Evolutionary conservation across 306 rosid species (phyloP).

Genomic region (Trifolium dubium): DNA sequence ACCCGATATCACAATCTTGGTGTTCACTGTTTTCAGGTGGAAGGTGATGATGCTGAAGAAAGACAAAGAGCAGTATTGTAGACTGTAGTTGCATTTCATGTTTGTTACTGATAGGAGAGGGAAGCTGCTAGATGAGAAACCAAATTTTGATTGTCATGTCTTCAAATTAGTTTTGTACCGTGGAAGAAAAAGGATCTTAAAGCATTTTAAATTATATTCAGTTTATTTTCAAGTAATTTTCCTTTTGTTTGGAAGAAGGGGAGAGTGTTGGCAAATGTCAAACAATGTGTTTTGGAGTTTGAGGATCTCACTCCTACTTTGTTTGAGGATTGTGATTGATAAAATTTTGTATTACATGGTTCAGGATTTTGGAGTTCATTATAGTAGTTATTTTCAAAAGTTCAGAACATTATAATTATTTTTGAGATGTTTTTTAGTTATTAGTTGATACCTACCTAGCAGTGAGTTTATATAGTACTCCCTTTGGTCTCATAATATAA

Average conservation of each 20-base stretch:
- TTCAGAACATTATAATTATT: background rate
- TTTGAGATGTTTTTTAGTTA: background rate
- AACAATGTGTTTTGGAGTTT: background rate
- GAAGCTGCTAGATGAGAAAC: conserved; percentile 12
- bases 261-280: conserved; percentile 17
- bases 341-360: background rate
- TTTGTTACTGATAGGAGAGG: conserved; percentile 16
- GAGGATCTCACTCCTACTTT: background rate
- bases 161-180: conserved; percentile 18
- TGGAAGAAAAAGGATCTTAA: background rate
- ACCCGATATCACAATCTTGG: conserved; percentile 15
- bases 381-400: background rate
- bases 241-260: conserved; percentile 16
- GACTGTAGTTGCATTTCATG: conserved; percentile 44
- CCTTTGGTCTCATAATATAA: too few relatives aligned
- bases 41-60: conserved; percentile 55
- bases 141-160: conserved; percentile 33
- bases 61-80: conserved; percentile 61
- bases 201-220: background rate
- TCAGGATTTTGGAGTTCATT: background rate
- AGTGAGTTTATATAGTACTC: too few relatives aligned
- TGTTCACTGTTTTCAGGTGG: conserved; percentile 48
- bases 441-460: background rate
- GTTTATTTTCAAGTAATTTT: conserved; percentile 4
- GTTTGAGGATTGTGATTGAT: background rate